Evolutionary conservation across 805 yeast genomes (phyloP).

Genomic region (Zygoascus bituminiphila): DNA sequence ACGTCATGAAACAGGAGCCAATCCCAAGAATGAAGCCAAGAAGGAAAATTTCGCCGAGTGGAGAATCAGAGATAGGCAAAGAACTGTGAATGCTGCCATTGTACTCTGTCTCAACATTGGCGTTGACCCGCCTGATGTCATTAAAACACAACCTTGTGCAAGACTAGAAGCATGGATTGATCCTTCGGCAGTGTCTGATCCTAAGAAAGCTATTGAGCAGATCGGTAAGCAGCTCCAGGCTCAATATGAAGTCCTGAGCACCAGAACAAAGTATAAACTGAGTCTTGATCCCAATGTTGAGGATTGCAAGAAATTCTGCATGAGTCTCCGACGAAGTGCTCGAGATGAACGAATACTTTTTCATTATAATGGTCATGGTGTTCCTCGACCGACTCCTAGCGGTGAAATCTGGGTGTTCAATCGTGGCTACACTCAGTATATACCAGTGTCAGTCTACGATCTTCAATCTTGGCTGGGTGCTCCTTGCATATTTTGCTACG

Average conservation of each 20-base stretch:
- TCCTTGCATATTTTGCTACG: slow-evolving; percentile 91
- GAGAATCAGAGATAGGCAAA: slow-evolving; percentile 88
- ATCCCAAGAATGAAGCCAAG: slow-evolving; percentile 42
- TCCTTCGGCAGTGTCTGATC: slow-evolving; percentile 71
- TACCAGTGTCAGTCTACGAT: slow-evolving; percentile 92
- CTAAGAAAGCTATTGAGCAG: slow-evolving; percentile 83
- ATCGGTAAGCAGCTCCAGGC: slow-evolving; percentile 82
- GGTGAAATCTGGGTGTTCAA: slow-evolving; percentile 99
- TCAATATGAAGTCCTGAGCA: slow-evolving; percentile 82
- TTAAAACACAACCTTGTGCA: slow-evolving; percentile 90
- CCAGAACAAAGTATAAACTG: slow-evolving; percentile 84
- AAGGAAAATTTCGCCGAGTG: slow-evolving; percentile 65
- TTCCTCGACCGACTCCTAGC: slow-evolving; percentile 90
- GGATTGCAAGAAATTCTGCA: slow-evolving; percentile 86
- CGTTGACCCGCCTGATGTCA: slow-evolving; percentile 94
- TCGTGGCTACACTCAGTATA: slow-evolving; percentile 93
- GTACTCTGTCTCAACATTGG: slow-evolving; percentile 87
- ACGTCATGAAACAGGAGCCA: slow-evolving; percentile 84
- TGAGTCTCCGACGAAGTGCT: slow-evolving; percentile 79
- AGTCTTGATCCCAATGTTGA: slow-evolving; percentile 92
- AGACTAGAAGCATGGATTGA: slow-evolving; percentile 89
- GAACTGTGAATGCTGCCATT: slow-evolving; percentile 88
- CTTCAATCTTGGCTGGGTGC: slow-evolving; percentile 97
- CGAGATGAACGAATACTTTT: slow-evolving; percentile 88
- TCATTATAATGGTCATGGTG: slow-evolving; percentile 98